Percentiles rank a stretch among this genome's conserved stretches.
phyloP scores from a whole-genome alignment of 2,329 filamentous ascomycete species.

The Verticillium alfalfae region DNA sequence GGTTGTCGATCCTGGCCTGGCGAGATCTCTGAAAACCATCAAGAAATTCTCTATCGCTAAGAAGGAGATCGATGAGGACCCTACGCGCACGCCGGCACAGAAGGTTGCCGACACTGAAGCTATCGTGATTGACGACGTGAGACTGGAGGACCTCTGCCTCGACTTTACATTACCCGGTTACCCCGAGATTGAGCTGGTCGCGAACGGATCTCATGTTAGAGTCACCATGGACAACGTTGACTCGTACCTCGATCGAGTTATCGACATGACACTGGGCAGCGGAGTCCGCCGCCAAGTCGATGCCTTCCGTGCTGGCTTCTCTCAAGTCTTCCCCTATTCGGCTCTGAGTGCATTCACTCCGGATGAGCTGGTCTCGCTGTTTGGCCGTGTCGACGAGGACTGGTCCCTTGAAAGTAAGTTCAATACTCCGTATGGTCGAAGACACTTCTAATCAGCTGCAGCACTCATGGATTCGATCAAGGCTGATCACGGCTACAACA shows the following conservation, averaged over 20 bases:
- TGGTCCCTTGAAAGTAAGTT: constrained; percentile 93
- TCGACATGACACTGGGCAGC: constrained; percentile 84
- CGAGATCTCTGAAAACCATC: constrained; percentile 77
- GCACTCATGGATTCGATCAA: constrained; percentile 98
- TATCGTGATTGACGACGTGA: constrained; percentile 69
- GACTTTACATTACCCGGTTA: constrained; percentile 96
- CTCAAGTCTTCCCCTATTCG: constrained; percentile 92
- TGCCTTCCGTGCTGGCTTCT: constrained; percentile 86
- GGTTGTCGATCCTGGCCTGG: constrained; percentile 79
- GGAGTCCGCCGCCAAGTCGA: constrained; percentile 87
- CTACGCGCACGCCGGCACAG: constrained; percentile 56
- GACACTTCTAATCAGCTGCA: constrained; percentile 28
- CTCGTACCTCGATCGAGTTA: constrained; percentile 78
- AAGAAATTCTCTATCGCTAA: constrained; percentile 83
- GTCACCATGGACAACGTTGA: constrained; percentile 93
- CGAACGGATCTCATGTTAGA: constrained; percentile 65
- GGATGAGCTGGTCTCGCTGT: constrained; percentile 89
- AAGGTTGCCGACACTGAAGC: constrained; percentile 66
- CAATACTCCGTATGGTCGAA: neutral
- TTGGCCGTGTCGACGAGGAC: constrained; percentile 88
- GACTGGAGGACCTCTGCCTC: constrained; percentile 79
- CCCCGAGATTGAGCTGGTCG: constrained; percentile 74
- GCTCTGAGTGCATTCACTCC: constrained; percentile 91
- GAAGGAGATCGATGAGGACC: constrained; percentile 72
- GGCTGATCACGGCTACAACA: constrained; percentile 96